Percentiles rank a stretch among this genome's conserved stretches.
Conservation (phyloP, 2,329 filamentous ascomycete species). For the Ceratocystis eucalypticola region DNA sequence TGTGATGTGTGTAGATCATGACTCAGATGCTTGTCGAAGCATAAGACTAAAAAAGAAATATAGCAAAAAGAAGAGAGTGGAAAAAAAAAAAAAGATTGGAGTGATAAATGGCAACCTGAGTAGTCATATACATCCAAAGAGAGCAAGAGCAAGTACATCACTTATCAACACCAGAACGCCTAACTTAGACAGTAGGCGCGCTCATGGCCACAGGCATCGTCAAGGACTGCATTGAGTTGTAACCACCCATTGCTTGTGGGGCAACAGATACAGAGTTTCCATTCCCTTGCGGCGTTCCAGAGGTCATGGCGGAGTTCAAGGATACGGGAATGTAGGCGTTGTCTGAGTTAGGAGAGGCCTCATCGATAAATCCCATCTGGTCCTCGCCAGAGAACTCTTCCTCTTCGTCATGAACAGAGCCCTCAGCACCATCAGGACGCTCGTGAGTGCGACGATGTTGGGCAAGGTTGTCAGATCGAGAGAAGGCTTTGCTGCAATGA, state of each 20-base stretch:
- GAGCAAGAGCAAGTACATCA: too few species aligned
- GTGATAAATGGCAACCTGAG: not conserved
- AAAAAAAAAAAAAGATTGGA: conserved; percentile 16
- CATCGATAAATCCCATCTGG: conserved; percentile 66
- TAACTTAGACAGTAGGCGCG: conserved; percentile 29
- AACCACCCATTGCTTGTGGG: conserved; percentile 28
- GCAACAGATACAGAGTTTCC: conserved; percentile 16
- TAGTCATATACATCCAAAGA: too few species aligned
- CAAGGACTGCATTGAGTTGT: conserved; percentile 46
- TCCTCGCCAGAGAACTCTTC: conserved; percentile 75
- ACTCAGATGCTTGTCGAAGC: conserved; percentile 18
- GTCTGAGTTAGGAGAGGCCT: conserved; percentile 61
- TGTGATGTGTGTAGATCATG: conserved; percentile 18
- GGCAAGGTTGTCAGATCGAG: conserved; percentile 94
- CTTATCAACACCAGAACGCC: not conserved
- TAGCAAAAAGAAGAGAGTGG: conserved; percentile 21
- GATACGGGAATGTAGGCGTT: conserved; percentile 45
- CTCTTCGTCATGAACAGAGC: conserved; percentile 57
- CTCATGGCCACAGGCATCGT: conserved; percentile 53
- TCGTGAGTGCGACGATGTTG: conserved; percentile 75
- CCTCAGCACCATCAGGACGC: conserved; percentile 48
- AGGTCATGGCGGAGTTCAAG: conserved; percentile 29
- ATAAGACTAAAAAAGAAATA: conserved; percentile 18
- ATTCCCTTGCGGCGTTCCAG: not conserved
- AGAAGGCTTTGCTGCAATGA: conserved; percentile 97